Conservation (phyloP, 2,329 filamentous ascomycete species). For the Colletotrichum nymphaeae region DNA sequence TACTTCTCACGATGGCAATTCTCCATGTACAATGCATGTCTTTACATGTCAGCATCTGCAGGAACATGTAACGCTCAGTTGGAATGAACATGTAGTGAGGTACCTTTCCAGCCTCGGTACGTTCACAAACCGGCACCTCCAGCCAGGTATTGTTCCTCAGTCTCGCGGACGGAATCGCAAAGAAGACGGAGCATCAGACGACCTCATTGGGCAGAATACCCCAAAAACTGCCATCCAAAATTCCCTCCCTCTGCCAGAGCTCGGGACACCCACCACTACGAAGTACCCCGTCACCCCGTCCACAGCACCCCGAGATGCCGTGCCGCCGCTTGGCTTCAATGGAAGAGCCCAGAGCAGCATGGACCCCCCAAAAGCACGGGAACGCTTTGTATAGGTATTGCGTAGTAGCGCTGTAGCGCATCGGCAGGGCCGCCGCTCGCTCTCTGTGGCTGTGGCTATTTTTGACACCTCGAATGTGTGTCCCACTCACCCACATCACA, state of each 20-base stretch:
- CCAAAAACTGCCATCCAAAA: constrained; percentile 19
- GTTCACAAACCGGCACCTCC: not conserved
- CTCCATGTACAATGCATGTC: not conserved
- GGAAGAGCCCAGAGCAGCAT: not conserved
- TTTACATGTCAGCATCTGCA: constrained; percentile 15
- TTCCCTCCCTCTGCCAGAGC: not conserved
- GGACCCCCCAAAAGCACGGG: not conserved
- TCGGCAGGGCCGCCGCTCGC: constrained; percentile 25
- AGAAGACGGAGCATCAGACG: not conserved
- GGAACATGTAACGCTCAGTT: constrained; percentile 1
- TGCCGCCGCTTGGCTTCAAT: not conserved
- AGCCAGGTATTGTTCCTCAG: not conserved
- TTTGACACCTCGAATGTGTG: constrained; percentile 1
- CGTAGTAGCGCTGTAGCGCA: not conserved
- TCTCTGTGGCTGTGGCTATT: constrained; percentile 33
- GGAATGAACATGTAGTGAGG: too few relatives aligned
- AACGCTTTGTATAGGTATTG: not conserved
- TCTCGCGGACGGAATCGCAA: constrained; percentile 9
- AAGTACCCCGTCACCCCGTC: not conserved
- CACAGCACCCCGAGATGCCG: not conserved
- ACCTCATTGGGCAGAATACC: not conserved
- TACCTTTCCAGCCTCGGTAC: not conserved
- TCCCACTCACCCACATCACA: not conserved
- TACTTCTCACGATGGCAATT: not conserved
- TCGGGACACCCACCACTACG: not conserved